Base-by-base conservation (phyloP, 371 early-diverging fungal species). In the Rhizopus stolonifer region DNA sequence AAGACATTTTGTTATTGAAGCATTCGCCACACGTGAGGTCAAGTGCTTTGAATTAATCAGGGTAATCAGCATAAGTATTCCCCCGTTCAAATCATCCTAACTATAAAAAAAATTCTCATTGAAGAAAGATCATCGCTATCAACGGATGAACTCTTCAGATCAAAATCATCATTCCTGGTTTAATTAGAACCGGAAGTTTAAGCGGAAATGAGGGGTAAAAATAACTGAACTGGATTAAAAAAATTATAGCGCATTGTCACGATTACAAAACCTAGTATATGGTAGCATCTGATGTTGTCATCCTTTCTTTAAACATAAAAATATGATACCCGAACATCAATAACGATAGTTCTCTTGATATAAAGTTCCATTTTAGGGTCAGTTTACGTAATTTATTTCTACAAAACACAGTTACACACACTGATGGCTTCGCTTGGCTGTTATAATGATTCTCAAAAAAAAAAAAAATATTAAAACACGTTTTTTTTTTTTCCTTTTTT, bases 1-100 rank as follows among this genome's bases (percentile, higher is more conserved):
- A 5, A 21, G 42, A 11, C 36, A 36, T 11, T 36, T 36, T 21
- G 10, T 19, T 19, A 21, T n/a, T 42, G 42, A 19, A 4, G 21
- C 18, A 42, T 21, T 19, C 6, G 21, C 42, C 42, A 21, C 42
- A 42, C 42, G 42, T 42, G 42, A 42, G 42, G 42, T 42, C 42
- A 42, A 42, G 42, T 42, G 42, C 13, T 42, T 42, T 42, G 29
- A 11, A 36, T 36, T 1, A 36, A 36, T n/a, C 6, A n/a, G 36
- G 13, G 15, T 15, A 36, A 11, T 36, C 13, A 36, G 15, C n/a
- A 36, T 6, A n/a, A 36, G 15, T 36, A 6, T 14, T 36, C 15
- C n/a, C 11, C 14, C 2, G n/a, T 11, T 6, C 15, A n/a, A 15
- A 6, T 15, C 13, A 42, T 3, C 17, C 3, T 42, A 7, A 21